phyloP scores from a whole-genome alignment of 176 grass and related monocot species.

The Bolboschoenus planiculmis region DNA sequence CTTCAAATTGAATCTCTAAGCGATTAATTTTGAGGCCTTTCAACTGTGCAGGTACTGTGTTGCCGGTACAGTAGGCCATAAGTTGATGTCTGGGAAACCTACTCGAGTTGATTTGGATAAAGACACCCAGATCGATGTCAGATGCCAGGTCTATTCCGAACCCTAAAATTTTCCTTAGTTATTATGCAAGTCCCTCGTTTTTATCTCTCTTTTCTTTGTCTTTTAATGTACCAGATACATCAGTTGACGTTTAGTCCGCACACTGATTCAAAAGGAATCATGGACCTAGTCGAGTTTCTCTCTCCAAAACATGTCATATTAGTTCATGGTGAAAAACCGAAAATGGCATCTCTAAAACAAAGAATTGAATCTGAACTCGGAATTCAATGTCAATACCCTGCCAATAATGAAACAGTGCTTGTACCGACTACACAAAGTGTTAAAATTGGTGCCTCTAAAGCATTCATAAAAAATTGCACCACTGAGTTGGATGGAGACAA shows the following conservation, averaged over 20 bases:
- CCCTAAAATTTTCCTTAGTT: neutral
- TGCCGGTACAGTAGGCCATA: constrained; percentile 84
- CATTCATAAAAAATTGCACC: constrained; percentile 44
- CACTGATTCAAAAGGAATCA: constrained; percentile 90
- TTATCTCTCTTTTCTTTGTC: constrained; percentile 9
- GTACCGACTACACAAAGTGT: constrained; percentile 40
- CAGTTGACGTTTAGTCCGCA: constrained; percentile 85
- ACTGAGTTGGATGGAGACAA: neutral
- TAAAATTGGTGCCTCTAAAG: constrained; percentile 57
- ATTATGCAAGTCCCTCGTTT: neutral
- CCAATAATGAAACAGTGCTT: constrained; percentile 61
- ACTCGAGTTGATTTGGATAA: constrained; percentile 70
- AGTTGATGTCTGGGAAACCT: constrained; percentile 94
- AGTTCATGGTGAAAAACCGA: constrained; percentile 89
- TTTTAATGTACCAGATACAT: constrained; percentile 50
- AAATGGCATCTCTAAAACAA: constrained; percentile 76
- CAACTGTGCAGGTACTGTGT: constrained; percentile 77
- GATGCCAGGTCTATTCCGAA: constrained; percentile 61
- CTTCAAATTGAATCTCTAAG: neutral
- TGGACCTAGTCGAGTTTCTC: constrained; percentile 81
- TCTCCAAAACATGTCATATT: constrained; percentile 79
- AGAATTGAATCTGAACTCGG: constrained; percentile 65
- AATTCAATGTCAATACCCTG: constrained; percentile 67
- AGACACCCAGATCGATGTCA: constrained; percentile 78
- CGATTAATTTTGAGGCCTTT: neutral